Percentiles rank a stretch among this genome's conserved stretches.
Conservation (phyloP, 306 rosid genomes). For the Pterocarpus santalinus region DNA sequence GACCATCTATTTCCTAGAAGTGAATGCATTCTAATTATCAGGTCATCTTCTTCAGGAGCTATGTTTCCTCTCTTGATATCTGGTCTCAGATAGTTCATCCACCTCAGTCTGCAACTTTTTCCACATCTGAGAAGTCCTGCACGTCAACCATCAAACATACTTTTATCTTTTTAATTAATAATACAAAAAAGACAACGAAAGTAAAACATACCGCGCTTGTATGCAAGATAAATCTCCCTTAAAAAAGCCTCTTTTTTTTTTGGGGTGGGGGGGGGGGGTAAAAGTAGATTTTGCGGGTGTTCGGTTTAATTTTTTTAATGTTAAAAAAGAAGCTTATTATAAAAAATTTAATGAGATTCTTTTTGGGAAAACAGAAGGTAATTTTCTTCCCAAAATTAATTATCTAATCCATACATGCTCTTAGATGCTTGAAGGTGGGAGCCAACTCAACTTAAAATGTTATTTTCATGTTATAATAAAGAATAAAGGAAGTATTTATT, state of each 20-base stretch:
- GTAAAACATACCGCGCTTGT: neutral
- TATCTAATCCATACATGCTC: no score
- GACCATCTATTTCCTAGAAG: constrained; percentile 92
- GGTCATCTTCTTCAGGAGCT: constrained; percentile 78
- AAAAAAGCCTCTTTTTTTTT: no score
- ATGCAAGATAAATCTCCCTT: neutral
- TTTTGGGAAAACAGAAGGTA: no score
- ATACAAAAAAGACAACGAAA: neutral
- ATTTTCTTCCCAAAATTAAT: no score
- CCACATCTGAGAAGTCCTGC: constrained; percentile 88
- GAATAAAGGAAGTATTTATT: no score
- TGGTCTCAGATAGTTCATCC: constrained; percentile 93
- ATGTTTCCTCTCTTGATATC: constrained; percentile 92
- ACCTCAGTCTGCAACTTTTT: constrained; percentile 84
- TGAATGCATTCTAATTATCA: constrained; percentile 79
- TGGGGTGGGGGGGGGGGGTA: no score
- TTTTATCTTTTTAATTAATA: neutral
- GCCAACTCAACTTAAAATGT: neutral
- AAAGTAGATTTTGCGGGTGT: no score
- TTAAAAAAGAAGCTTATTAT: no score
- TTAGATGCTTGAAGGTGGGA: constrained; percentile 17
- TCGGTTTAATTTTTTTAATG: no score
- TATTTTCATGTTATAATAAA: no score
- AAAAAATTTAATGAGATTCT: no score
- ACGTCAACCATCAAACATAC: constrained; percentile 16